Base-by-base conservation (phyloP, 441 rosid genomes). In the Erysimum cheiri region DNA sequence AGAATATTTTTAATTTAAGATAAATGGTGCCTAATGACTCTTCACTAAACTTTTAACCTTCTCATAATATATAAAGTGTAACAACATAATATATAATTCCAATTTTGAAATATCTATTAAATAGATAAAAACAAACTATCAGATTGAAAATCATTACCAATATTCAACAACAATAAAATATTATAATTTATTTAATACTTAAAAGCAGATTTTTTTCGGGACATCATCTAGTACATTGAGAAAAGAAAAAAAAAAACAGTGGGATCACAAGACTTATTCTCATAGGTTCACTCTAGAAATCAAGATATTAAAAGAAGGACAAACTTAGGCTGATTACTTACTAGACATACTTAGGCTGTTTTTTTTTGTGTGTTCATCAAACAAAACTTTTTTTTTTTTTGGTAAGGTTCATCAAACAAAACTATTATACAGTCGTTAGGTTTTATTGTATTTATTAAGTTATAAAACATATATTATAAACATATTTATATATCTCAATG, bases 401-500 rank as follows among this genome's bases (percentile, higher is more conserved):
- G 1, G 1, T 19, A n/a, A 14, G 11, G 57, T 43, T 54, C 31
- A 54, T 64, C 37, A 33, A 47, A 33, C 69, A 40, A 46, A 68
- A 36, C 56, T 39, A 49, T 59, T 19, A 19, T 64, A 75, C 77
- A 79, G 75, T 77, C 75, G 19, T 66, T 64, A 47, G 43, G 46
- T 41, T 58, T 50, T 52, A 67, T 73, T 72, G 4, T 56, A 75
- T 66, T 59, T 54, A 46, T 46, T 13, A 50, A 48, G 19, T 8
- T 55, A 33, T 56, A 14, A 47, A 60, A 67, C 73, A 64, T 66
- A 49, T 79, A 76, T 82, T 79, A 76, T 82, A 75, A 61, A 46
- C 75, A 86, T 0, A 64, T 76, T 62, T n/a, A n/a, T n/a, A n/a
- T 69, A 60, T 69, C 66, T 43, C 35, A 84, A 83, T 81, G 66